Base-by-base conservation (phyloP, 257 asterid species). In the Primulina tabacum region DNA sequence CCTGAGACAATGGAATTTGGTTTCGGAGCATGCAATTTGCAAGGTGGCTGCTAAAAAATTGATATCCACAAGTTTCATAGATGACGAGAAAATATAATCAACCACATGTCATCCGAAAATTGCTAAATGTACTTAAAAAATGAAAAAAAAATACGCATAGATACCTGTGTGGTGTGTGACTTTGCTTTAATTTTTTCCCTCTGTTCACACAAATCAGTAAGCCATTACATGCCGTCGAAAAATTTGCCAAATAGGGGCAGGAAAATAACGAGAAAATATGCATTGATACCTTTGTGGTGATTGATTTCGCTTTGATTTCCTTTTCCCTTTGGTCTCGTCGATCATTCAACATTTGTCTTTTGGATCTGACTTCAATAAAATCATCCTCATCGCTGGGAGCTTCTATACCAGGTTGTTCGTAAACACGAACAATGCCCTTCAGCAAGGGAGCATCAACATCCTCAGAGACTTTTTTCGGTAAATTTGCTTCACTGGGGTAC, bases 321-420 rank as follows among this genome's bases (percentile, higher is more conserved):
- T 88, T 89, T 76, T 89, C 96, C 83, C 92, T 91, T 75, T 89
- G 99, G 64, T 91, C 97, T 56, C 97, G 92, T 16, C 96, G 83
- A 79, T 94, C 97, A 77, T 88, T 89, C 81, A 89, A 82, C 97
- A 94, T 89, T 85, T 94, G 95, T 85, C 95, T 86, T 80, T 94
- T 94, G 58, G 97, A 94, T 74, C 99, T 85, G 74, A 90, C 98
- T 76, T 90, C 86, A 83, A 93, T 93, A 80, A 93, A 93, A 82
- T 90, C 98, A 86, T 93, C 98, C 72, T 89, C 97, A 72, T 90
- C 96, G 40, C 96, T 87, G 50, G 96, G 92, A 69, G 92, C 90
- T 82, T 93, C 98, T 62, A 93, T 93, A 61, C 99, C 97, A 76
- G 97, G 83, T 79, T 94, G 99, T 65, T 83, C 89, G 77, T 81